Percentiles rank a stretch among this genome's conserved stretches.
These are phyloP conservation scores for Xylaria digitata DNA, from an alignment of 2,329 filamentous ascomycete species.

Conservation along the genomic window DNA sequence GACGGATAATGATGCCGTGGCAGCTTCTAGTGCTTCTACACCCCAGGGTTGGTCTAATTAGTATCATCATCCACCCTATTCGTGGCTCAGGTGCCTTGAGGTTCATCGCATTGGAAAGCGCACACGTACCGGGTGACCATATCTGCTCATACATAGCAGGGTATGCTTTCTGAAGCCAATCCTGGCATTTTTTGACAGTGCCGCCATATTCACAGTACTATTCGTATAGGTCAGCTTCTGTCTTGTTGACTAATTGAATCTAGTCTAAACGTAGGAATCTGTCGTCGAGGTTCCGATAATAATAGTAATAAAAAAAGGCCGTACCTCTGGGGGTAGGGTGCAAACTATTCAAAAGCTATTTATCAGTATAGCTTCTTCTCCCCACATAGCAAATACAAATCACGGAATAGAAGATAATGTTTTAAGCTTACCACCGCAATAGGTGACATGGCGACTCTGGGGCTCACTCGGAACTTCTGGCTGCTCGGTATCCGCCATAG, in stretches of 20 bases:
- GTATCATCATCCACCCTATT: not conserved
- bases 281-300: not conserved
- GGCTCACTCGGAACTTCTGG: constrained; percentile 58
- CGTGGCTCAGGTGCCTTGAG: not conserved
- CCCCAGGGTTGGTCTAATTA: constrained; percentile 5
- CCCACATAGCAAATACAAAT: constrained; percentile 9
- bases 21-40: constrained; percentile 82
- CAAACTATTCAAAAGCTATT: constrained; percentile 60
- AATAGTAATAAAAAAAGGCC: constrained; percentile 5
- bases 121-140: constrained; percentile 81
- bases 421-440: constrained; percentile 67
- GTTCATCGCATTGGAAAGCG: not conserved
- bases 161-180: constrained; percentile 87
- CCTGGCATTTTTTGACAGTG: constrained; percentile 94
- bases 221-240: constrained; percentile 40
- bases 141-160: constrained; percentile 79
- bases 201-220: constrained; percentile 99
- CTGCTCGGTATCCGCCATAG: constrained; percentile 67
- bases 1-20: constrained; percentile 85
- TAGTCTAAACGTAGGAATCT: not conserved
- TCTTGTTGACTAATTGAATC: constrained; percentile 15
- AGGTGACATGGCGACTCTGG: constrained; percentile 64
- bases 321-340: constrained; percentile 73
- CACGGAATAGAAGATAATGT: constrained; percentile 18
- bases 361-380: constrained; percentile 30